Conservation (phyloP, 1,284 basidiomycete species). For the Heliocybe sulcata region DNA sequence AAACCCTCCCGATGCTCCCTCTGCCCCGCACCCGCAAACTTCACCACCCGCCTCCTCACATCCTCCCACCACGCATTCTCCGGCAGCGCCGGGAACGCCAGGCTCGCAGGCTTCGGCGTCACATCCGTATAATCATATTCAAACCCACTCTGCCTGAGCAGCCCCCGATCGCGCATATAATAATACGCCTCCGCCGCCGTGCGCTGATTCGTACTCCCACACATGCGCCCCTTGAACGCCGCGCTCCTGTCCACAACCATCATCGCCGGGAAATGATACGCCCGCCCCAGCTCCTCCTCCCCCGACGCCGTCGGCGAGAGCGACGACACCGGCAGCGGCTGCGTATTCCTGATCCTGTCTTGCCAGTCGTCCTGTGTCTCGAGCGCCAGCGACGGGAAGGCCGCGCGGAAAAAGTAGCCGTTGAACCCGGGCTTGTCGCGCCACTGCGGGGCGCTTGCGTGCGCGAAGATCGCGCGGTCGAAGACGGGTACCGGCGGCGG, state of each 20-base stretch:
- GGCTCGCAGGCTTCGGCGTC: conserved; percentile 24
- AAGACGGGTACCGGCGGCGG: conserved; percentile 39
- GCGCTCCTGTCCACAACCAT: conserved; percentile 72
- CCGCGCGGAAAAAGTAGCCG: conserved; percentile 65
- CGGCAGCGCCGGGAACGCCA: conserved; percentile 13
- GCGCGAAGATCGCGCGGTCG: conserved; percentile 63
- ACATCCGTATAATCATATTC: conserved; percentile 55
- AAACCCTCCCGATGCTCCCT: neutral
- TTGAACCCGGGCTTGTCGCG: conserved; percentile 70
- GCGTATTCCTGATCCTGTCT: conserved; percentile 46
- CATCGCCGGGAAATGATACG: conserved; percentile 51
- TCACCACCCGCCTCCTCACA: neutral
- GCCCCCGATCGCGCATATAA: conserved; percentile 31
- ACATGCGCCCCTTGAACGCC: conserved; percentile 56
- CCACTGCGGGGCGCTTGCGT: conserved; percentile 52
- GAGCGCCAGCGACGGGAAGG: conserved; percentile 67
- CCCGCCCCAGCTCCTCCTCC: conserved; percentile 17
- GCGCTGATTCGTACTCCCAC: conserved; percentile 56
- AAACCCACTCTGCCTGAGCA: conserved; percentile 54
- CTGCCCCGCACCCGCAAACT: neutral
- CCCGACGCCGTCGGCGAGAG: conserved; percentile 27
- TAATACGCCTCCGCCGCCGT: conserved; percentile 61
- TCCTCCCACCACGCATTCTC: conserved; percentile 6
- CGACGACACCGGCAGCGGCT: conserved; percentile 27
- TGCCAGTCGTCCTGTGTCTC: conserved; percentile 65